A percentile compares a stretch with the other conserved stretches of the same genome.
These are phyloP conservation scores for Thuja plicata DNA, from an alignment of 83 land plant species.

Conservation along the genomic window DNA sequence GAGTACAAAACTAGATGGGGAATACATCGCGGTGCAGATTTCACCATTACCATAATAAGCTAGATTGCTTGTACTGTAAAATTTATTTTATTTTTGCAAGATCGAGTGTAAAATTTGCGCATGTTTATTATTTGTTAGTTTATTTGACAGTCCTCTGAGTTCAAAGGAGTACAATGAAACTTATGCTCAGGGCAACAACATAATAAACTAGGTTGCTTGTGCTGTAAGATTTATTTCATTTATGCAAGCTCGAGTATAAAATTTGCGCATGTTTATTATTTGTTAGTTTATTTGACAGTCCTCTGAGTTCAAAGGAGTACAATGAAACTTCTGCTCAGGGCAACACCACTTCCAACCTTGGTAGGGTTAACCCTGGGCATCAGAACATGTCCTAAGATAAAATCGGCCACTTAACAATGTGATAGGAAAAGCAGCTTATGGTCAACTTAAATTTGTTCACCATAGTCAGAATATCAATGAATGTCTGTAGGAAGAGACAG, in stretches of 20 bases:
- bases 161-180: neutral
- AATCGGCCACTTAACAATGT: neutral
- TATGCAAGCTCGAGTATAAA: neutral
- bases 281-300: neutral
- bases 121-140: neutral
- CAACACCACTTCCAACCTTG: neutral
- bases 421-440: neutral
- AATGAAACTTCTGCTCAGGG: neutral
- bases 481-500: neutral
- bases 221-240: neutral
- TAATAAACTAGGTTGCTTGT: neutral
- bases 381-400: neutral
- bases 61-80: too few relatives aligned
- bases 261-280: neutral
- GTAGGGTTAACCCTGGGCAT: neutral
- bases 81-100: too few relatives aligned
- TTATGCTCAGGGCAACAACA: neutral
- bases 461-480: neutral
- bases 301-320: neutral
- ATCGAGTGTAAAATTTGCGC: neutral
- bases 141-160: too few relatives aligned
- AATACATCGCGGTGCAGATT: too few relatives aligned
- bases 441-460: neutral
- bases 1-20: too few relatives aligned
- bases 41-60: too few relatives aligned